Conservation (phyloP, 139 green algal species). For the Edaphochlamys debaryana region DNA sequence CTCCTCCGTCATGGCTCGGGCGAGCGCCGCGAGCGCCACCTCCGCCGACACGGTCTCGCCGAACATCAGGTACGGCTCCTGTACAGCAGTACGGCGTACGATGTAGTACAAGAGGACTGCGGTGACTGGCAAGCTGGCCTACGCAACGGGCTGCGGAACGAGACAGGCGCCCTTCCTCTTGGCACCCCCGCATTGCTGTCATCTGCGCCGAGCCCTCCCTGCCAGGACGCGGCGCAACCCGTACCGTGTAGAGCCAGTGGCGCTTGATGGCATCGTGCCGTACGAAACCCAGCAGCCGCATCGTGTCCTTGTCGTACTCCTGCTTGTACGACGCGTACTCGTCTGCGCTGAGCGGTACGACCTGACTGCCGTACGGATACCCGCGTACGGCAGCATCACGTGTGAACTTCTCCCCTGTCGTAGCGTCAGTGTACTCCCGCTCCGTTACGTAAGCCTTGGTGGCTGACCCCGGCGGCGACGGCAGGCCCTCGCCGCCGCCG, state of each 20-base stretch:
- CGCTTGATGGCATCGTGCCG: not conserved
- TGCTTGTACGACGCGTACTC: not conserved
- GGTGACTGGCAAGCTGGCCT: too few relatives aligned
- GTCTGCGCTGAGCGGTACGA: not conserved
- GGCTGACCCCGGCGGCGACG: too few relatives aligned
- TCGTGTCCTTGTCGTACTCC: constrained; percentile 14
- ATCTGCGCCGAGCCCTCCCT: too few relatives aligned
- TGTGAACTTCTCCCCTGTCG: constrained; percentile 28
- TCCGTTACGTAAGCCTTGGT: too few relatives aligned
- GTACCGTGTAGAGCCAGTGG: not conserved
- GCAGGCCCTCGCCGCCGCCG: not conserved
- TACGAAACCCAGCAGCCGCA: constrained; percentile 8
- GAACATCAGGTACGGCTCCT: constrained; percentile 23
- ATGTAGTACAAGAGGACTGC: too few relatives aligned
- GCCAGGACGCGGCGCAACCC: too few relatives aligned
- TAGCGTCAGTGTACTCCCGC: constrained; percentile 15
- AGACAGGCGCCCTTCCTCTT: too few relatives aligned
- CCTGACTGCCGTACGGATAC: constrained; percentile 10
- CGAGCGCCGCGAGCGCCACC: constrained; percentile 8
- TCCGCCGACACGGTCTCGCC: not conserved
- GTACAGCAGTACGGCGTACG: too few relatives aligned
- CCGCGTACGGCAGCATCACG: not conserved
- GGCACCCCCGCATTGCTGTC: too few relatives aligned
- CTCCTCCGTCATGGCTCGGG: not conserved
- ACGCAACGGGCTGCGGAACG: too few relatives aligned